Base-by-base conservation (phyloP, 2,329 filamentous ascomycete species). In the Diaporthe humulicola region DNA sequence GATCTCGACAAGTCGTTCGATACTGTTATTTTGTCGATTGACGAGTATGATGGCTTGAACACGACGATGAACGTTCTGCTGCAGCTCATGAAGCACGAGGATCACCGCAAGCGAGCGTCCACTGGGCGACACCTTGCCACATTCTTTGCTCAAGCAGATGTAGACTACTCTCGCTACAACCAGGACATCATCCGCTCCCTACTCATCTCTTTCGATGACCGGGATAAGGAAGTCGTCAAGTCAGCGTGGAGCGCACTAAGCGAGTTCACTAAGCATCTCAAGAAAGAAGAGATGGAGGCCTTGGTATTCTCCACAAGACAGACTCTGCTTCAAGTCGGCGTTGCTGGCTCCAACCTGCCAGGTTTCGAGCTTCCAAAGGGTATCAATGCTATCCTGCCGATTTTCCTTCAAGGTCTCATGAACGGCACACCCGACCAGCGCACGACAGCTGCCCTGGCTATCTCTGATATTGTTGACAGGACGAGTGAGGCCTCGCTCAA, bases 251-350 rank as follows among this genome's bases (percentile, higher is more conserved):
- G 91, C 72, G 96, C 96, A 8, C 90, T 99, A 75, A 95, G 87
- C 79, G 94, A 94, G 74, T 93, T 99, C 79, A 98, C 96, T 60
- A 96, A 96, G 83, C 93, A 92, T 79, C 90, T 99, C 76, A 93
- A 93, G 81, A 99, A 99, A 84, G 97, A 99, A 82, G 96, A 98
- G 85, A 98, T 99, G 97, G 97, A 99, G 82, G 92, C 93, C 0
- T 89, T 99, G 60, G 95, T 98, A 25, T 87, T 91, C 71, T 97
- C 96, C 0, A 98, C 96, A 2, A 90, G 96, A 75, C 94, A 97
- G 83, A 93, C 94, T 1, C 88, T 99, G 72, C 92, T 94, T 78
- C 95, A 96, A 80, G 94, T 98, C 61, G 97, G 97, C 79, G 94
- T 98, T 58, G 87, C 95, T 56, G 97, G 97, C 38, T 90, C 93